These are phyloP conservation scores for Boletus barrowsii DNA, from an alignment of 768 basidiomycete species.

Conservation along the genomic window DNA sequence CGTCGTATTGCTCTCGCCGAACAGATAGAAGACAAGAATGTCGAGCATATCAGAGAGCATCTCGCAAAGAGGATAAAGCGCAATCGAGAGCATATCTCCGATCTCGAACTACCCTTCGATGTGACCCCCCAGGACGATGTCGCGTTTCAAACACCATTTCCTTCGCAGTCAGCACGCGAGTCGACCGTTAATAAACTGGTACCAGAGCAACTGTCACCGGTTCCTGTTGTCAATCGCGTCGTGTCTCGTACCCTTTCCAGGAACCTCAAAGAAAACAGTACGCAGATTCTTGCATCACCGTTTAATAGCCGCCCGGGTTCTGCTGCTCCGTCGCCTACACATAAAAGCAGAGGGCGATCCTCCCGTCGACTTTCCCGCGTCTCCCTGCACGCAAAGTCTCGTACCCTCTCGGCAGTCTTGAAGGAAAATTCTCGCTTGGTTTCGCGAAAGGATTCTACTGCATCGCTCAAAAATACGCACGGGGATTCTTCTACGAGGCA, in stretches of 20 bases:
- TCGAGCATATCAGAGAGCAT: constrained; percentile 19
- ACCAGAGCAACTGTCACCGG: constrained; percentile 41
- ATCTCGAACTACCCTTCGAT: constrained; percentile 3
- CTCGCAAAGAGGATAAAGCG: constrained; percentile 35
- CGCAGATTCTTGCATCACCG: constrained; percentile 39
- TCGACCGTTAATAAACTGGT: constrained; percentile 19
- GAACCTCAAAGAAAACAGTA: constrained; percentile 39
- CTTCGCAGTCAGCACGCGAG: constrained; percentile 21
- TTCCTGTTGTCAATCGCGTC: constrained; percentile 36
- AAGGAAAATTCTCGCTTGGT: constrained; percentile 16
- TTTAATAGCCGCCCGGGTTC: constrained; percentile 47
- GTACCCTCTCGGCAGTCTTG: constrained; percentile 36
- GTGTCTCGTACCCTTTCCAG: constrained; percentile 39
- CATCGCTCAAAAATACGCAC: constrained; percentile 16
- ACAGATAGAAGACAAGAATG: constrained; percentile 20
- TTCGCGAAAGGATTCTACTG: constrained; percentile 16
- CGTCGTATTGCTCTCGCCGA: constrained; percentile 34
- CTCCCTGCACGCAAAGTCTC: constrained; percentile 34
- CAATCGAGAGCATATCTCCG: constrained; percentile 12
- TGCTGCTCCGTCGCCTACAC: constrained; percentile 35
- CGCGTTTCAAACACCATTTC: constrained; percentile 29
- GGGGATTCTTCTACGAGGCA: constrained; percentile 9
- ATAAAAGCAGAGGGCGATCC: constrained; percentile 10
- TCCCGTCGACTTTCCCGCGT: constrained; percentile 16
- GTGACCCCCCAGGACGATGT: constrained; percentile 12